Conservation (phyloP, 768 basidiomycete species). For the Clavulina sp. region DNA sequence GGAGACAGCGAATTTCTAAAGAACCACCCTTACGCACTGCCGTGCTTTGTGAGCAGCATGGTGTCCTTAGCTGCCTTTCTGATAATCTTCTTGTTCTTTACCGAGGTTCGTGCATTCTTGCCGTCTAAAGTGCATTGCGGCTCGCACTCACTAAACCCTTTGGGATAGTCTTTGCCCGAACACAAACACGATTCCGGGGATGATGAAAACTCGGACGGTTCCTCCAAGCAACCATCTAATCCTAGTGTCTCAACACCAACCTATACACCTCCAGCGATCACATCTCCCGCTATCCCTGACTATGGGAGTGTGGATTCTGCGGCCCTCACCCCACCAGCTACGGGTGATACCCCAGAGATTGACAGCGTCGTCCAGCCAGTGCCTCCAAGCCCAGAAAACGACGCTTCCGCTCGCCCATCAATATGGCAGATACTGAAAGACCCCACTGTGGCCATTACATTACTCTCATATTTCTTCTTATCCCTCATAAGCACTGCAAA, state of each 20-base stretch:
- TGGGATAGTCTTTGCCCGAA: not conserved
- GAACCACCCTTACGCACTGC: conserved; percentile 8
- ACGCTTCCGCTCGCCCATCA: not conserved
- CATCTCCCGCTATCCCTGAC: not conserved
- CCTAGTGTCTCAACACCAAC: too few species aligned
- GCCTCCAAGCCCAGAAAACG: not conserved
- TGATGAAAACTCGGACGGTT: too few species aligned
- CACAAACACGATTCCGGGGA: too few species aligned
- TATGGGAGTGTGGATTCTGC: not conserved
- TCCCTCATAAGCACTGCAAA: conserved; percentile 8
- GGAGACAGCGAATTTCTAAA: conserved; percentile 2
- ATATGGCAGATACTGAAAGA: conserved; percentile 6
- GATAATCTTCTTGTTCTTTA: conserved; percentile 6
- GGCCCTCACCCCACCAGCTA: not conserved
- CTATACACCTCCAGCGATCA: not conserved
- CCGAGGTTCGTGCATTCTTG: conserved; percentile 3
- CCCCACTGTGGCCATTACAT: conserved; percentile 4
- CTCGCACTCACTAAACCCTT: not conserved
- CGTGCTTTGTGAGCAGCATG: conserved; percentile 4
- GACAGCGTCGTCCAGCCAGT: not conserved
- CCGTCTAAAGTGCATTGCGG: not conserved
- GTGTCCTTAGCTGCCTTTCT: conserved; percentile 3
- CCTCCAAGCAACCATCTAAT: too few species aligned
- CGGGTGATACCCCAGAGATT: not conserved
- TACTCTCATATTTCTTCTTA: conserved; percentile 10